phyloP scores from a whole-genome alignment of 2,329 filamentous ascomycete genomes.

The Verticillium klebahnii region DNA sequence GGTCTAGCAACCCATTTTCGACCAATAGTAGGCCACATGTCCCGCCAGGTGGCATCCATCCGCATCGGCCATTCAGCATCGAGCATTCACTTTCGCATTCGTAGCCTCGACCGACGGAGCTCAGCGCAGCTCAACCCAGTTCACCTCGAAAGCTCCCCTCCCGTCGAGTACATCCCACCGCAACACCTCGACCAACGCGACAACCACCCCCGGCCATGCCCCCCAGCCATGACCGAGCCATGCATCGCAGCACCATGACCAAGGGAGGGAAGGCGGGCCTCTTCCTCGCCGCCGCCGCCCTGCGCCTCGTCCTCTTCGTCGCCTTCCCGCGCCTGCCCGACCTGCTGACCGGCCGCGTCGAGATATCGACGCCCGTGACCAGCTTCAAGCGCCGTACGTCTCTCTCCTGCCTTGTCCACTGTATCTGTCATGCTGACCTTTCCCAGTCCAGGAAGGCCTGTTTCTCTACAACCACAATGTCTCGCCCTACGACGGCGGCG shows the following conservation, averaged over 20 bases:
- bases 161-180: neutral
- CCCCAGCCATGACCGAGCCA: slow-evolving; percentile 12
- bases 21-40: neutral
- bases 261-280: slow-evolving; percentile 46
- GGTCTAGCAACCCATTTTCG: neutral
- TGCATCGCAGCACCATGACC: slow-evolving; percentile 26
- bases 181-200: slow-evolving; percentile 5
- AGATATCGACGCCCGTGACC: slow-evolving; percentile 94
- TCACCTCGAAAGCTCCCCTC: neutral
- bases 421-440: neutral
- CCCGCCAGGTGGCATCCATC: slow-evolving; percentile 19
- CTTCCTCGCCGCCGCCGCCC: slow-evolving; percentile 68
- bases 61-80: too few relatives aligned
- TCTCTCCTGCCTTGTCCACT: neutral
- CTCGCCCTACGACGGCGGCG: slow-evolving; percentile 93
- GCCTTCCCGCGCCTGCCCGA: slow-evolving; percentile 80
- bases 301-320: slow-evolving; percentile 76
- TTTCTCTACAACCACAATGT: slow-evolving; percentile 96
- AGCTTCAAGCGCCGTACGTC: slow-evolving; percentile 92
- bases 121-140: too few relatives aligned
- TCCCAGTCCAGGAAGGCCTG: slow-evolving; percentile 84
- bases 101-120: neutral
- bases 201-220: neutral
- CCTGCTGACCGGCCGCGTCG: slow-evolving; percentile 83
- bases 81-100: slow-evolving; percentile 1